A percentile compares a stretch with the other conserved stretches of the same genome.
These are phyloP conservation scores for Rhodotorula toruloides DNA, from an alignment of 768 basidiomycete genomes.

Conservation along the genomic window DNA sequence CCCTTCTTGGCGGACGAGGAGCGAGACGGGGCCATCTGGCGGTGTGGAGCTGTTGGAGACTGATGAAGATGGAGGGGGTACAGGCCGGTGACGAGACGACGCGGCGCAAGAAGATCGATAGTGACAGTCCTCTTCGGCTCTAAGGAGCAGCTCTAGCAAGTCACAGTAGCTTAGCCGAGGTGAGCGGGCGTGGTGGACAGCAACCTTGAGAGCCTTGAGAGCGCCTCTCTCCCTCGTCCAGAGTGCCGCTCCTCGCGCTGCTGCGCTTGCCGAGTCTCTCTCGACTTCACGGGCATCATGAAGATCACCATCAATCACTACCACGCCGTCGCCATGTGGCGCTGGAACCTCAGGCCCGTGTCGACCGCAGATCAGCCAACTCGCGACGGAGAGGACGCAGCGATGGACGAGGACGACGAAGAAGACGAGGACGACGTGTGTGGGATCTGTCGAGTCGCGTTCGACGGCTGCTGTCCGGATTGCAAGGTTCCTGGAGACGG, in stretches of 20 bases:
- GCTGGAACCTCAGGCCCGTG: slow-evolving; percentile 64
- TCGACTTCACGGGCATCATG: slow-evolving; percentile 53
- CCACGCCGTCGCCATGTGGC: slow-evolving; percentile 85
- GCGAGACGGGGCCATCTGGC: background rate
- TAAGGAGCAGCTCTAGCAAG: too few relatives aligned
- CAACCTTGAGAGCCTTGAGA: too few relatives aligned
- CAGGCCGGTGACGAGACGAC: background rate
- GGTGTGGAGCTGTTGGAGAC: background rate
- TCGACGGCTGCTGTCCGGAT: slow-evolving; percentile 88
- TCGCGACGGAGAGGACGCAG: slow-evolving; percentile 27
- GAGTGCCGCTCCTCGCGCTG: too few relatives aligned
- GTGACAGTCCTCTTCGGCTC: too few relatives aligned
- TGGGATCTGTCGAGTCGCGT: slow-evolving; percentile 85
- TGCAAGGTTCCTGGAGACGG: slow-evolving; percentile 97
- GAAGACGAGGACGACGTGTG: slow-evolving; percentile 62
- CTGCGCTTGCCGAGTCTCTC: too few relatives aligned
- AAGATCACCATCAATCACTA: slow-evolving; percentile 75
- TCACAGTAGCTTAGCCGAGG: too few relatives aligned
- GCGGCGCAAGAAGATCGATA: background rate
- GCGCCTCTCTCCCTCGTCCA: background rate
- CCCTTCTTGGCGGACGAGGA: background rate
- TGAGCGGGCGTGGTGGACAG: too few relatives aligned
- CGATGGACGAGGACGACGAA: slow-evolving; percentile 40
- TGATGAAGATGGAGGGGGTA: background rate
- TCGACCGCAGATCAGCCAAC: slow-evolving; percentile 2